phyloP scores from a whole-genome alignment of 1,284 basidiomycete species.

The Cutaneotrichosporon arboriforme region DNA sequence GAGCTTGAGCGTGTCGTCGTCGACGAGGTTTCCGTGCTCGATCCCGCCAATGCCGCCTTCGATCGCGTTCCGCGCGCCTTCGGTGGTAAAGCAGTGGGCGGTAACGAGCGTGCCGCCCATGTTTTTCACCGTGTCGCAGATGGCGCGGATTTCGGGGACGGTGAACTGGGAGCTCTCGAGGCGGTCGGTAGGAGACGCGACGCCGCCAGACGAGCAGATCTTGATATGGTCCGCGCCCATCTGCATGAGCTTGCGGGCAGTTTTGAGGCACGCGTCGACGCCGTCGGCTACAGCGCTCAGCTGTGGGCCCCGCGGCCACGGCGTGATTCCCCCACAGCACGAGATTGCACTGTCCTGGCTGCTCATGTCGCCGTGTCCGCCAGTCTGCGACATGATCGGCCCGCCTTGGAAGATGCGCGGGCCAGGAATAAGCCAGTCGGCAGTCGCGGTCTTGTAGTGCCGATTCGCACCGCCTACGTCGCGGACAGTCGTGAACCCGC shows the following conservation, averaged over 20 bases:
- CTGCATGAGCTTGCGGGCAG: constrained; percentile 51
- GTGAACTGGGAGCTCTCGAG: constrained; percentile 54
- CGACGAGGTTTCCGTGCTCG: constrained; percentile 51
- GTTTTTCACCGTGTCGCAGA: constrained; percentile 51
- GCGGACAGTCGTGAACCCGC: constrained; percentile 54
- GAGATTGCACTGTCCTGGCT: constrained; percentile 23
- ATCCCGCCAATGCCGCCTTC: constrained; percentile 47
- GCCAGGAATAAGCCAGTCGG: constrained; percentile 50
- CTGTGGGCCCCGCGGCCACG: constrained; percentile 2
- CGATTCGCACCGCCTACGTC: constrained; percentile 54
- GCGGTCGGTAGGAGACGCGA: constrained; percentile 51
- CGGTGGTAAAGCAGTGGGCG: constrained; percentile 35
- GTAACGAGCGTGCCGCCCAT: constrained; percentile 43
- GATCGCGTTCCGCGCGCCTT: constrained; percentile 34
- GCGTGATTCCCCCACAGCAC: constrained; percentile 45
- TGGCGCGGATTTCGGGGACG: constrained; percentile 51
- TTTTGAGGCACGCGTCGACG: constrained; percentile 49
- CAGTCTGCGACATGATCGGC: constrained; percentile 52
- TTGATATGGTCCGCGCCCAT: constrained; percentile 51
- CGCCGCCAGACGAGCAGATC: constrained; percentile 52
- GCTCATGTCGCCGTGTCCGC: constrained; percentile 49
- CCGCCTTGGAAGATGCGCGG: constrained; percentile 53
- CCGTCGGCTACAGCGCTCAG: constrained; percentile 23
- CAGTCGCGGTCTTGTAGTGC: constrained; percentile 48
- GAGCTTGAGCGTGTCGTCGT: constrained; percentile 34